phyloP scores from a whole-genome alignment of 768 basidiomycete species.

The Leccinellum luteum region DNA sequence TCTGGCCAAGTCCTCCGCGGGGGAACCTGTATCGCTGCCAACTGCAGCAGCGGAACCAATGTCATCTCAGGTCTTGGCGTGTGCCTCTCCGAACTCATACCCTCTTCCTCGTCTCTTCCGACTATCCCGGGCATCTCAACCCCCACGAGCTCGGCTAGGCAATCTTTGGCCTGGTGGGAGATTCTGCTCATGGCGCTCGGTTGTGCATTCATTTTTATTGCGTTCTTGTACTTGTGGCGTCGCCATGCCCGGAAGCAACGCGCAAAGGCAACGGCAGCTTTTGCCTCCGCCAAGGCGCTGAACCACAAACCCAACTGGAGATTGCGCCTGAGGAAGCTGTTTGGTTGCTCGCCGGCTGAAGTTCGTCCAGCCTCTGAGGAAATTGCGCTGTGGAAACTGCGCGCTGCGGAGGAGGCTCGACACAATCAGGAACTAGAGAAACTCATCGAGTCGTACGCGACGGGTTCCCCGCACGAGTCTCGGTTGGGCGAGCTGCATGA shows the following conservation, averaged over 20 bases:
- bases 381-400: slow-evolving; percentile 49
- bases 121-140: slow-evolving; percentile 54
- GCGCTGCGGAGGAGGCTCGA: slow-evolving; percentile 49
- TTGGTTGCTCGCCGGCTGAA: slow-evolving; percentile 42
- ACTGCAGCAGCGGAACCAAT: slow-evolving; percentile 52
- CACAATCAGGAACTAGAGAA: slow-evolving; percentile 51
- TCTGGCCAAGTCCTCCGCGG: slow-evolving; percentile 56
- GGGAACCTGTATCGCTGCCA: slow-evolving; percentile 63
- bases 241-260: slow-evolving; percentile 67
- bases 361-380: slow-evolving; percentile 39
- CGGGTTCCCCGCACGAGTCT: slow-evolving; percentile 35
- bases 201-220: slow-evolving; percentile 72
- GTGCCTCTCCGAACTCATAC: slow-evolving; percentile 73
- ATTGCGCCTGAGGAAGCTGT: slow-evolving; percentile 51
- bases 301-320: slow-evolving; percentile 52
- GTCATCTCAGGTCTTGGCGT: slow-evolving; percentile 71
- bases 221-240: slow-evolving; percentile 67
- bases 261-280: slow-evolving; percentile 61
- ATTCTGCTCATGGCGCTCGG: slow-evolving; percentile 82
- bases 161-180: slow-evolving; percentile 73
- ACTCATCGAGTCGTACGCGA: slow-evolving; percentile 45
- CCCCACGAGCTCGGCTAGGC: slow-evolving; percentile 41
- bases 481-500: slow-evolving; percentile 23
- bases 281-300: slow-evolving; percentile 59
- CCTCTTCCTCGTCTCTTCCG: slow-evolving; percentile 47